These are phyloP conservation scores for Monilinia laxa DNA, from an alignment of 2,329 filamentous ascomycete genomes.

Conservation along the genomic window DNA sequence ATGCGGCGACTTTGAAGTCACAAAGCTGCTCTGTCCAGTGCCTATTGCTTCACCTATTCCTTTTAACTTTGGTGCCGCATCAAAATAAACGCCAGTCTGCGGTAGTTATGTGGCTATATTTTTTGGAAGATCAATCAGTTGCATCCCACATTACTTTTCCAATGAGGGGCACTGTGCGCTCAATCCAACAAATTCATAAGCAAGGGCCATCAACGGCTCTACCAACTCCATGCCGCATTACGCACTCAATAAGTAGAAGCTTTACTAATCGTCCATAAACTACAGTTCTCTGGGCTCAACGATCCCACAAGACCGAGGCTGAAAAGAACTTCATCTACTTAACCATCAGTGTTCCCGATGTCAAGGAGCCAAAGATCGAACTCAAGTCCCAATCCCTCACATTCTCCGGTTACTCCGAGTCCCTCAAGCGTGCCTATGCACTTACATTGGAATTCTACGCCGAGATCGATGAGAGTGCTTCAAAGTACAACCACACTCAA, in stretches of 20 bases:
- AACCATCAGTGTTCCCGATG: slow-evolving; percentile 85
- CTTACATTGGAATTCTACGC: slow-evolving; percentile 84
- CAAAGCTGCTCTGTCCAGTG: neutral
- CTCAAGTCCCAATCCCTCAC: slow-evolving; percentile 73
- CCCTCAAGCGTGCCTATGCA: slow-evolving; percentile 83
- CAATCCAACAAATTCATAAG: slow-evolving; percentile 10
- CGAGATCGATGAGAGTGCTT: slow-evolving; percentile 83
- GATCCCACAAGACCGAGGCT: slow-evolving; percentile 76
- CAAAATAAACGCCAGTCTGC: neutral
- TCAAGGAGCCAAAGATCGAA: slow-evolving; percentile 79
- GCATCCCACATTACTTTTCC: slow-evolving; percentile 10
- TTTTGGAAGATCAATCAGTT: neutral
- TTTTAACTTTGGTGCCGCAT: neutral
- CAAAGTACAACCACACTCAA: slow-evolving; percentile 83
- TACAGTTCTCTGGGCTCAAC: slow-evolving; percentile 95
- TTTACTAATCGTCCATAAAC: neutral
- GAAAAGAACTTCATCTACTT: slow-evolving; percentile 95
- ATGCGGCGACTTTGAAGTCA: neutral
- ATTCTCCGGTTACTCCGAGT: slow-evolving; percentile 80
- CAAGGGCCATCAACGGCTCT: slow-evolving; percentile 8
- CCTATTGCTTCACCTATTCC: neutral
- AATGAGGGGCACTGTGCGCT: slow-evolving; percentile 19
- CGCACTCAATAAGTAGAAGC: neutral
- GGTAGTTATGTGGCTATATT: neutral
- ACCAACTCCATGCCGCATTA: neutral